These are phyloP conservation scores for Alternaria novae-zelandiae DNA, from an alignment of 2,329 filamentous ascomycete genomes.

Conservation along the genomic window DNA sequence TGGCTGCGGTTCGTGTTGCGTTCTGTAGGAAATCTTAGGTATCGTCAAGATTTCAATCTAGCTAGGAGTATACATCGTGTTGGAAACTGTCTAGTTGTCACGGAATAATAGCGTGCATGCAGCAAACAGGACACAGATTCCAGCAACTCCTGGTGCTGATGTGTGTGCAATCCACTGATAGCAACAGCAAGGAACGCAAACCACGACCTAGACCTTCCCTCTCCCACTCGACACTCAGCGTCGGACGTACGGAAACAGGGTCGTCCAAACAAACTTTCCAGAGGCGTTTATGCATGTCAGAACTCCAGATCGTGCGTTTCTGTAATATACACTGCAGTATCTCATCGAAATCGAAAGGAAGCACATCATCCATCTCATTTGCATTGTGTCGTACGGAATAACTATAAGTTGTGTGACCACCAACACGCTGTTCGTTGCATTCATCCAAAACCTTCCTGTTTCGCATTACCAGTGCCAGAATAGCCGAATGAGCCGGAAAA, in stretches of 20 bases:
- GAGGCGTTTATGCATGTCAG: background rate
- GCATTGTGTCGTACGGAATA: background rate
- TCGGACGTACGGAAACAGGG: background rate
- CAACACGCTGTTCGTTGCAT: background rate
- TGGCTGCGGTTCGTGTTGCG: background rate
- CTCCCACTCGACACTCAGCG: background rate
- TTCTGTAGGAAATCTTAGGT: background rate
- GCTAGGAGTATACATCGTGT: background rate
- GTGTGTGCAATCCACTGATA: background rate
- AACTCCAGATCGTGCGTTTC: background rate
- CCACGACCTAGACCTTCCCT: background rate
- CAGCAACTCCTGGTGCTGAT: background rate
- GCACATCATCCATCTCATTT: background rate
- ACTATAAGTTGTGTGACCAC: conserved; percentile 10
- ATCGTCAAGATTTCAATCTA: rapidly evolving
- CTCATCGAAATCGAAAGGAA: background rate
- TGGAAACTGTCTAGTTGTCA: background rate
- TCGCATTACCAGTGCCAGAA: background rate
- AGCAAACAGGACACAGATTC: background rate
- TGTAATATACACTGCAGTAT: conserved; percentile 5
- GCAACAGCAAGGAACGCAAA: background rate
- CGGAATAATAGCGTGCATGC: background rate
- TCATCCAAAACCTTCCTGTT: conserved; percentile 1
- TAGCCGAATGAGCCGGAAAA: conserved; percentile 1
- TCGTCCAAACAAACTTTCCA: background rate